Evolutionary conservation across 495 filamentous ascomycete genomes (phyloP).

Genomic region (Penicillium cinerascens): DNA sequence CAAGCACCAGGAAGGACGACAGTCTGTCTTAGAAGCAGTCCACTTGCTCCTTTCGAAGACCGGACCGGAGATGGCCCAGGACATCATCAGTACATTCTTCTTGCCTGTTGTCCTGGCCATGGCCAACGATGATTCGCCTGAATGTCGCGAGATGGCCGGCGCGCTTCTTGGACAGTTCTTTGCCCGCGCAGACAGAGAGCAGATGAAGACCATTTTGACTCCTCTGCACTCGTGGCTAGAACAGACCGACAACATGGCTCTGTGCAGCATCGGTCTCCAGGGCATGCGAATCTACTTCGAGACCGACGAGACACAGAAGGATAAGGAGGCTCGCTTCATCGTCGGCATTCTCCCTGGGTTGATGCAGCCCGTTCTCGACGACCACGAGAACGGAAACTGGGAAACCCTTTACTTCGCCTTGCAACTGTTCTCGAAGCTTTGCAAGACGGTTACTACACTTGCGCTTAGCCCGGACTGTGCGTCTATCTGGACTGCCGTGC

Average conservation of each 20-base stretch:
- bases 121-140: slow-evolving; percentile 80
- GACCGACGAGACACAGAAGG: slow-evolving; percentile 55
- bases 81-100: slow-evolving; percentile 78
- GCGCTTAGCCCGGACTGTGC: slow-evolving; percentile 55
- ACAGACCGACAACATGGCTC: slow-evolving; percentile 63
- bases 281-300: slow-evolving; percentile 82
- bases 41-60: slow-evolving; percentile 80
- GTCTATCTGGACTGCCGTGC: slow-evolving; percentile 63
- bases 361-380: slow-evolving; percentile 47
- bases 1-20: slow-evolving; percentile 77
- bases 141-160: slow-evolving; percentile 81
- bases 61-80: slow-evolving; percentile 72
- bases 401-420: slow-evolving; percentile 77
- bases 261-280: slow-evolving; percentile 71
- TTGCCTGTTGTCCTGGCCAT: slow-evolving; percentile 80
- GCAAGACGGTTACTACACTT: slow-evolving; percentile 58
- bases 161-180: slow-evolving; percentile 76
- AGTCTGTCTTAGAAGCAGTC: slow-evolving; percentile 87
- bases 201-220: slow-evolving; percentile 60
- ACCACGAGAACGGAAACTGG: slow-evolving; percentile 57
- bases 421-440: slow-evolving; percentile 63
- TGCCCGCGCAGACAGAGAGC: slow-evolving; percentile 71
- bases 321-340: slow-evolving; percentile 56
- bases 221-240: slow-evolving; percentile 74
- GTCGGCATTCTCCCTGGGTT: slow-evolving; percentile 42